Base-by-base conservation (phyloP, 768 basidiomycete genomes). In the Lactifluus volemus region DNA sequence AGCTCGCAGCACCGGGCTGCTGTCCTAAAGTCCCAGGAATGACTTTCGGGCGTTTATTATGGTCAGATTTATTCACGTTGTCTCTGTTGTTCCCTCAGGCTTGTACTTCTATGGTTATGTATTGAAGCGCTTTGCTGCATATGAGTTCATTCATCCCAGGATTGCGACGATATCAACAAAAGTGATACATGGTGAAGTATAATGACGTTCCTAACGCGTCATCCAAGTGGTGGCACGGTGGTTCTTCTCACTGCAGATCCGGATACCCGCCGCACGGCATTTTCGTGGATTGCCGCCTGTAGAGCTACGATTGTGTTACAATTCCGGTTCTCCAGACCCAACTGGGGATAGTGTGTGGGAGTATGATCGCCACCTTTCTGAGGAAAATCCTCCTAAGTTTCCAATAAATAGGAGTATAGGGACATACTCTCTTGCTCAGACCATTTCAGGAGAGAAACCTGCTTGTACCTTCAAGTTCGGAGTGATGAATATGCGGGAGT, bases 221-320 rank as follows among this genome's bases (percentile, higher is more conserved):
- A 12, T 12, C 8, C 38, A 39, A 39, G 38, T 14, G 38, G 38
- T 39, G 38, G 38, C 38, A 12, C 38, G 25, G 25, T 25, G 25
- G 25, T 25, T 25, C 25, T 25, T 25, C 1, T 25, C 1, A 25
- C 25, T 25, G 25, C 25, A 25, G 25, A 67, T 60, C 76, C 83
- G 80, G 60, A 85, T 79, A 32, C 73, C 74, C 59, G 77, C 76
- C 25, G 59, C 68, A 0, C 60, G 3, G 78, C 70, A 56, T 88
- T 78, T 25, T 51, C 88, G 89, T 38, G 72, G 77, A 67, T 88
- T 79, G n/a, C 79, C 80, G 66, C 45, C 25, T 69, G 66, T 39
- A 83, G 77, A 45, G 78, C 75, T 67, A 81, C 75, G 17, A 78
- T 77, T n/a, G 74, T 73, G 9, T 63, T 67, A 70, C 25, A 25